Percentiles rank a stretch among this genome's conserved stretches.
phyloP scores from a whole-genome alignment of 192 early-diverging fungal genomes.

The Umbelopsis sp. region DNA sequence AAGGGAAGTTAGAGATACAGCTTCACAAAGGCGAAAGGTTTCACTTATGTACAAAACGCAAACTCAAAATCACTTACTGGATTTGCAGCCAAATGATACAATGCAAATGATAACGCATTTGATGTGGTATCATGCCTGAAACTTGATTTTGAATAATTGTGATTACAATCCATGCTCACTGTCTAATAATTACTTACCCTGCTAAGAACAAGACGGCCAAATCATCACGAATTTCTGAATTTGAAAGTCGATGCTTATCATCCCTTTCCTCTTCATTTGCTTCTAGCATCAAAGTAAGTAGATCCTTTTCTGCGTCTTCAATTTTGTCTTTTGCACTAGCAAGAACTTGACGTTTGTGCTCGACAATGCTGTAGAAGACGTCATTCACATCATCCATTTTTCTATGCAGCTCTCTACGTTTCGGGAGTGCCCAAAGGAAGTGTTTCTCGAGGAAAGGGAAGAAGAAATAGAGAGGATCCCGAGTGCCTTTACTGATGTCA shows the following conservation, averaged over 20 bases:
- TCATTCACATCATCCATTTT: conserved; percentile 15
- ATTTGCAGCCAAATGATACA: conserved; percentile 25
- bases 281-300: conserved; percentile 33
- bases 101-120: neutral
- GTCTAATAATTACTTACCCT: neutral
- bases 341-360: conserved; percentile 16
- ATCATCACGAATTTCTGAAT: conserved; percentile 18
- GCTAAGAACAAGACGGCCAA: conserved; percentile 14
- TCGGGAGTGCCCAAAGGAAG: conserved; percentile 14
- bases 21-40: too few relatives aligned
- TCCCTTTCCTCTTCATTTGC: neutral
- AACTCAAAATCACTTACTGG: neutral
- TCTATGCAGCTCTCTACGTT: conserved; percentile 9
- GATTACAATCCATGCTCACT: too few relatives aligned
- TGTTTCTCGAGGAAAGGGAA: conserved; percentile 23
- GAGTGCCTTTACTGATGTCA: neutral
- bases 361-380: conserved; percentile 24
- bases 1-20: neutral
- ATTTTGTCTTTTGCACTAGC: neutral
- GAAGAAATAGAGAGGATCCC: neutral
- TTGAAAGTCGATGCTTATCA: neutral
- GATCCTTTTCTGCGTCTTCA: conserved; percentile 35
- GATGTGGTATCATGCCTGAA: conserved; percentile 23
- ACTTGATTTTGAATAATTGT: too few relatives aligned
- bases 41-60: too few relatives aligned